Evolutionary conservation across 768 basidiomycete species (phyloP).

Genomic region (Trametes cinnabarina): DNA sequence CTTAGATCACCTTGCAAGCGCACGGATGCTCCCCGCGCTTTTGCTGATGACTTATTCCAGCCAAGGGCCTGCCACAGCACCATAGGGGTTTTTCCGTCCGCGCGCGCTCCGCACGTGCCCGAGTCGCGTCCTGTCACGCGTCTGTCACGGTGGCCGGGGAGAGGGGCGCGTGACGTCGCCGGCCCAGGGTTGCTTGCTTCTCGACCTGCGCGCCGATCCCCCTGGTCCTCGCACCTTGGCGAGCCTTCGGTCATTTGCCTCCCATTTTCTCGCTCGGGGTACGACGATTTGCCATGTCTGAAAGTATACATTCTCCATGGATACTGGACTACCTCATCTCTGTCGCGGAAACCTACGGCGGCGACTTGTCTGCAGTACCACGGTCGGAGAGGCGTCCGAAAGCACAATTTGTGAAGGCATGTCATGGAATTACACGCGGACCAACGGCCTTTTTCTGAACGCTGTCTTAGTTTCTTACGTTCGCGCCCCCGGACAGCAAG

Average conservation of each 20-base stretch:
- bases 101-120: constrained; percentile 1
- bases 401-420: constrained; percentile 60
- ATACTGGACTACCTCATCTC: constrained; percentile 50
- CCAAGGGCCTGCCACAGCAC: not conserved
- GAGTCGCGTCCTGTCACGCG: constrained; percentile 14
- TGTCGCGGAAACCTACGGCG: constrained; percentile 53
- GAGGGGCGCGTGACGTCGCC: not conserved
- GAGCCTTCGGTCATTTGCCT: not conserved
- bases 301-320: constrained; percentile 48
- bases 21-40: no score
- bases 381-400: constrained; percentile 41
- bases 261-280: not conserved
- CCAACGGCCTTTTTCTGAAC: no score
- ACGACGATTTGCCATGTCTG: constrained; percentile 33
- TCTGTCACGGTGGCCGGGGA: not conserved
- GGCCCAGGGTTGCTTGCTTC: not conserved
- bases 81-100: not conserved
- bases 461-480: constrained; percentile 52
- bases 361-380: constrained; percentile 38
- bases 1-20: no score
- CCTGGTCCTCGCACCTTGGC: not conserved
- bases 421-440: constrained; percentile 6
- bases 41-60: not conserved
- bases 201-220: not conserved
- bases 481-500: constrained; percentile 32